phyloP scores from a whole-genome alignment of 164 flowering plant species.

The Nymphaea thermarum region DNA sequence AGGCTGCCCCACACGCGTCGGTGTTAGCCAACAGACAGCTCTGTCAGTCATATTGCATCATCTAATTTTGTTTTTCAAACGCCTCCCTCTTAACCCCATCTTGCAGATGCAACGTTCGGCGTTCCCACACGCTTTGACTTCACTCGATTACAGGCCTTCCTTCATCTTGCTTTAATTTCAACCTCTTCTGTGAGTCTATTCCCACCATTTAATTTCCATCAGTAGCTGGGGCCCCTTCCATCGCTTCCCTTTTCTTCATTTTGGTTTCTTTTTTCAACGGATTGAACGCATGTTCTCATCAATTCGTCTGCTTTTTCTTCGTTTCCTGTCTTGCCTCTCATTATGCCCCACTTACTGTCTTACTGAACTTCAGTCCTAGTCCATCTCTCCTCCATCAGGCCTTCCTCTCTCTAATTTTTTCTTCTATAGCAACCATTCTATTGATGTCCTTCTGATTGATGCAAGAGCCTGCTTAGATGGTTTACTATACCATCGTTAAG shows the following conservation, averaged over 20 bases:
- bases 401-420: too few species aligned
- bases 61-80: neutral
- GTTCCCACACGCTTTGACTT: neutral
- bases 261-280: neutral
- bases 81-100: neutral
- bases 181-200: neutral
- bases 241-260: neutral
- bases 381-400: too few species aligned
- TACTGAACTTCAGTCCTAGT: too few species aligned
- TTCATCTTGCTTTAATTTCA: neutral
- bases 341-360: too few species aligned
- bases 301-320: too few species aligned
- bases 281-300: neutral
- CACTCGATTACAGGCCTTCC: neutral
- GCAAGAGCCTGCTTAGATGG: too few species aligned
- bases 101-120: too few species aligned
- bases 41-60: neutral
- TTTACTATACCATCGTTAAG: too few species aligned
- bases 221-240: neutral
- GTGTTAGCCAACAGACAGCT: neutral
- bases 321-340: too few species aligned
- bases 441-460: too few species aligned
- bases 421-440: neutral
- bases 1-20: neutral
- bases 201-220: neutral